Conservation (phyloP, 352 stramenopile species). For the Pythium myriotylum region DNA sequence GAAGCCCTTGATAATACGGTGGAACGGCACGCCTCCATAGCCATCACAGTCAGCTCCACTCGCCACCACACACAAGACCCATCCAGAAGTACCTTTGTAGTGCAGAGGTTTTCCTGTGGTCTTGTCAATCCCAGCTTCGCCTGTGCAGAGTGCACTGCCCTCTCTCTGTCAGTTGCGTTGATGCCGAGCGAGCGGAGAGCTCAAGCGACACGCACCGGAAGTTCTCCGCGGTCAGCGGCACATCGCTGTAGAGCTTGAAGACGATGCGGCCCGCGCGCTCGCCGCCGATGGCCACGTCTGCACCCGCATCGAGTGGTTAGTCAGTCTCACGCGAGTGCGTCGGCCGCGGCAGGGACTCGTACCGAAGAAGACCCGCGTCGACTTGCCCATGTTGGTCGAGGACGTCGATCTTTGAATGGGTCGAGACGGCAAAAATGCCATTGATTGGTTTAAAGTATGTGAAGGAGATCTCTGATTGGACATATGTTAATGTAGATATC, state of each 20-base stretch:
- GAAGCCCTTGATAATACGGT: constrained; percentile 87
- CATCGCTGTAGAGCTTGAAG: constrained; percentile 58
- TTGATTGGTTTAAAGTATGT: background rate
- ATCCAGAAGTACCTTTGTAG: constrained; percentile 46
- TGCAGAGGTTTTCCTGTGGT: constrained; percentile 59
- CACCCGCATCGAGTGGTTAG: too few species aligned
- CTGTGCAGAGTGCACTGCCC: constrained; percentile 53
- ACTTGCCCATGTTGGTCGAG: constrained; percentile 16
- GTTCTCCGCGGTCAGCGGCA: constrained; percentile 68
- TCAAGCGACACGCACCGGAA: constrained; percentile 36
- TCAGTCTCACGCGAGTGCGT: background rate
- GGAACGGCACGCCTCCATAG: constrained; percentile 58
- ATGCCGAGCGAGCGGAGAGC: background rate
- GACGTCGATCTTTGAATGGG: background rate
- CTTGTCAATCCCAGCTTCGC: constrained; percentile 67
- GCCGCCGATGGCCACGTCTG: constrained; percentile 92
- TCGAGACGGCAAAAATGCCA: too few species aligned
- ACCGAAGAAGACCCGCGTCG: constrained; percentile 49
- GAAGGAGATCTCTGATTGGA: background rate
- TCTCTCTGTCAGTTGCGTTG: background rate
- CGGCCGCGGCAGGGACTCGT: background rate
- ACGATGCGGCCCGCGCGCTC: constrained; percentile 62
- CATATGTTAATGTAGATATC: background rate
- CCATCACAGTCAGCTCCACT: background rate
- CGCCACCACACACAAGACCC: too few species aligned